Percentiles rank a stretch among this genome's conserved stretches.
phyloP scores from a whole-genome alignment of 2,329 filamentous ascomycete genomes.

The Pseudogymnoascus sp. region DNA sequence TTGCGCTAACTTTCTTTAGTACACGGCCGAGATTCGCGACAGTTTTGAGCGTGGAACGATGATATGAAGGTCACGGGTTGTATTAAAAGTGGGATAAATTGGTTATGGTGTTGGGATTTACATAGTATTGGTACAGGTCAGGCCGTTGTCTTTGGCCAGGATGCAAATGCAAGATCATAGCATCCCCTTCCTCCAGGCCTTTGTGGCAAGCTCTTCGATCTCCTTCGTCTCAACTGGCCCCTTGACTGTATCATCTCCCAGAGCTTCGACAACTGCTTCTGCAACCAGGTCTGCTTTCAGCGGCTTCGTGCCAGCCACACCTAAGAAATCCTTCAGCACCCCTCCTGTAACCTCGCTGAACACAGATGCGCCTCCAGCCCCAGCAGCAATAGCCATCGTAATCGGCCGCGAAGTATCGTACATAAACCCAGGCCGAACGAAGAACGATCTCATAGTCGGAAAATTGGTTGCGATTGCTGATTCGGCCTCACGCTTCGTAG shows the following conservation, averaged over 20 bases:
- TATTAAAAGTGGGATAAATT: constrained; percentile 9
- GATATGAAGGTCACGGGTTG: constrained; percentile 51
- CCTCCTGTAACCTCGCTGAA: constrained; percentile 75
- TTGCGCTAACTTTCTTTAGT: constrained; percentile 39
- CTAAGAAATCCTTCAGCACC: constrained; percentile 68
- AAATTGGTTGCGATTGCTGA: constrained; percentile 64
- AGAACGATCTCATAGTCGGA: constrained; percentile 69
- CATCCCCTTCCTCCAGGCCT: constrained; percentile 88
- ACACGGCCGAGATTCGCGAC: constrained; percentile 92
- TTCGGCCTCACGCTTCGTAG: constrained; percentile 88
- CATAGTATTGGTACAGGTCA: constrained; percentile 1
- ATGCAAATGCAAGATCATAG: constrained; percentile 42
- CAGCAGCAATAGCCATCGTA: constrained; percentile 76
- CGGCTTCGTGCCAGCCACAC: constrained; percentile 76
- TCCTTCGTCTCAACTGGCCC: constrained; percentile 72
- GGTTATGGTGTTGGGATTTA: constrained; percentile 5
- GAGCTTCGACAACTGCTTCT: constrained; percentile 80
- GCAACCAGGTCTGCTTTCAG: constrained; percentile 81
- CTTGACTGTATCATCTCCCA: constrained; percentile 63
- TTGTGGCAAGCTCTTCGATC: constrained; percentile 74
- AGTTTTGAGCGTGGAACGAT: constrained; percentile 97
- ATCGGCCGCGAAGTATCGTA: constrained; percentile 77
- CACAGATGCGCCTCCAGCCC: constrained; percentile 65
- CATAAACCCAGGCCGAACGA: constrained; percentile 79
- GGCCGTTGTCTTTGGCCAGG: background rate